Base-by-base conservation (phyloP, 352 stramenopile species). In the Globisporangium middletonii region DNA sequence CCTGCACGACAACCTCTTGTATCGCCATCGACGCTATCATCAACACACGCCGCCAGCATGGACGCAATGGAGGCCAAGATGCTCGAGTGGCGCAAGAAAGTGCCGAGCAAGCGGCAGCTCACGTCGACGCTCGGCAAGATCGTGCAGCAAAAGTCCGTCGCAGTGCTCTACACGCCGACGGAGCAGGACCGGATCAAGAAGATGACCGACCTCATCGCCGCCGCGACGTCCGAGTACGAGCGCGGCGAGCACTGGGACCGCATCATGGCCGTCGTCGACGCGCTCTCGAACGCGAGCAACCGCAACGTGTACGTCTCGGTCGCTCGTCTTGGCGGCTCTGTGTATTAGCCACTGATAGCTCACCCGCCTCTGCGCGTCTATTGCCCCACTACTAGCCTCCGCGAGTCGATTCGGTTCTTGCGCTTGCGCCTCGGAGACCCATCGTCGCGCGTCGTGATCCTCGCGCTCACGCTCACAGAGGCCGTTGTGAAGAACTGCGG, bases 401-500 rank as follows among this genome's bases (percentile, higher is more conserved):
- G 88, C 56, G 82, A 92, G 54, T 77, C 78, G 11, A 66, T 89
- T n/a, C 73, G 78, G n/a, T 90, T 75, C 52, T 53, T 92, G 57
- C 80, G 77, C 30, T 60, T 92, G 53, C 77, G 82, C 18, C 69
- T 92, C 2, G 77, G 69, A 7, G 75, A 92, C 61, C 70, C 79
- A 37, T 88, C 77, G 35, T 55, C 76, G 13, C 72, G 75, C 19
- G 78, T 89, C 16, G 73, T 92, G 26, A 79, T 89, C 23, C 50
- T 86, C 35, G 71, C 79, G 45, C 63, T 92, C 28, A 83, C 77
- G 44, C 62, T 92, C 18, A 84, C 77, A 0, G 82, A 92, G 60
- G 75, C 77, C 1, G 63, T 92, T 9, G 82, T 90, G 51, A 90
- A 90, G 65, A 90, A 92, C 60, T 90, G 82, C 55, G 79, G 76